These are phyloP conservation scores for Acanthamoeba lenticulata DNA, from an alignment of 208 protist genomes.

Conservation along the genomic window DNA sequence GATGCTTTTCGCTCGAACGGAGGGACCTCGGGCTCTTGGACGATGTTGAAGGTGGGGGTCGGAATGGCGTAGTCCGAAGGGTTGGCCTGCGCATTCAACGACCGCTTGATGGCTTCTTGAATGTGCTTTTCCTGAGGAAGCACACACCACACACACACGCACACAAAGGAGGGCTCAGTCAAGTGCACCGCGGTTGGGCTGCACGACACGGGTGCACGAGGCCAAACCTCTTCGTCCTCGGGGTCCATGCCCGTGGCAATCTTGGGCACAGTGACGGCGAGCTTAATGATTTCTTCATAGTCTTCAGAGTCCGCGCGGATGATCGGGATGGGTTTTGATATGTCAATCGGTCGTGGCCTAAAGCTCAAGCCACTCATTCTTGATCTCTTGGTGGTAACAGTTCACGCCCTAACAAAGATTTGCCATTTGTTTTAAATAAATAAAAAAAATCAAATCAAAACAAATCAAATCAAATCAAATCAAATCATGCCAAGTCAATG, in stretches of 20 bases:
- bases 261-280: neutral
- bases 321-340: conserved; percentile 36
- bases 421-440: neutral
- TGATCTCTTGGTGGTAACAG: neutral
- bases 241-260: conserved; percentile 46
- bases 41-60: neutral
- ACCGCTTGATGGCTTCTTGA: conserved; percentile 27
- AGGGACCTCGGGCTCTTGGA: neutral
- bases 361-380: conserved; percentile 34
- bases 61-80: neutral
- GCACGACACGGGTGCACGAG: neutral
- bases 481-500: no score
- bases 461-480: neutral
- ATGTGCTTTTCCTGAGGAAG: conserved; percentile 22
- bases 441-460: neutral
- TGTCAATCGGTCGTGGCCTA: conserved; percentile 51
- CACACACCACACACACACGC: neutral
- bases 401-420: neutral
- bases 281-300: conserved; percentile 15
- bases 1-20: neutral
- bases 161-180: neutral
- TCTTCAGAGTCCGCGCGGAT: conserved; percentile 15
- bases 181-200: no score
- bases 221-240: conserved; percentile 28
- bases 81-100: neutral